Conservation (phyloP, 1,139 yeast genomes). For the Blastobotrys persicus region DNA sequence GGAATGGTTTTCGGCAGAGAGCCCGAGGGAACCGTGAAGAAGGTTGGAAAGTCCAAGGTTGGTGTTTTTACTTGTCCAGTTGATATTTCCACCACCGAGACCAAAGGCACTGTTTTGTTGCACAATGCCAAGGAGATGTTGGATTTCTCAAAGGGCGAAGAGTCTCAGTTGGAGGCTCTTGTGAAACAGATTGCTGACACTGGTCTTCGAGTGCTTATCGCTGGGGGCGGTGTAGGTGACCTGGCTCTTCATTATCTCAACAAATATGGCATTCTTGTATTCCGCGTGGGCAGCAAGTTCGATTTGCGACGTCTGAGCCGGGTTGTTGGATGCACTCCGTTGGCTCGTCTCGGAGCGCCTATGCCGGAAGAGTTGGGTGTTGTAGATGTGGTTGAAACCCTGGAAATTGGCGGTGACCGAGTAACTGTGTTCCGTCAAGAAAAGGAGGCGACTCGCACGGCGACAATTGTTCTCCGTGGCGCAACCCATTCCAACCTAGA, state of each 20-base stretch:
- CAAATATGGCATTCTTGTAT: constrained; percentile 77
- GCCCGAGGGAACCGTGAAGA: constrained; percentile 86
- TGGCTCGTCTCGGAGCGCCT: constrained; percentile 94
- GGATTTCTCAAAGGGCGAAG: constrained; percentile 94
- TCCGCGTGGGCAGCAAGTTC: constrained; percentile 89
- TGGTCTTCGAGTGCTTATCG: constrained; percentile 84
- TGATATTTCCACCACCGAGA: constrained; percentile 92
- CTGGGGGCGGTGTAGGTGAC: constrained; percentile 92
- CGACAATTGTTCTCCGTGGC: constrained; percentile 91
- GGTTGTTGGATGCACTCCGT: constrained; percentile 96
- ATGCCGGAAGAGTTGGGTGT: constrained; percentile 91
- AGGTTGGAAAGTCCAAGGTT: constrained; percentile 68
- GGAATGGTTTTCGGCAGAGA: constrained; percentile 99
- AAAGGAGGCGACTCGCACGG: constrained; percentile 55
- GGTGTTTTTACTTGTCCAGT: constrained; percentile 93
- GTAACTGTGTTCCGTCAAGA: constrained; percentile 92
- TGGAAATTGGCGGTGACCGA: constrained; percentile 96
- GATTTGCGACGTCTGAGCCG: constrained; percentile 91
- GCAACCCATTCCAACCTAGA: constrained; percentile 95
- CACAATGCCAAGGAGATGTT: constrained; percentile 97
- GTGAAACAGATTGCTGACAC: constrained; percentile 80
- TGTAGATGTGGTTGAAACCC: constrained; percentile 83
- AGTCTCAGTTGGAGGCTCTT: constrained; percentile 83
- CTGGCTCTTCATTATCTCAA: constrained; percentile 89
- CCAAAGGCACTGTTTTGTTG: constrained; percentile 92